Evolutionary conservation across 139 green algal genomes (phyloP).

Genomic region (Haematococcus lacustris): DNA sequence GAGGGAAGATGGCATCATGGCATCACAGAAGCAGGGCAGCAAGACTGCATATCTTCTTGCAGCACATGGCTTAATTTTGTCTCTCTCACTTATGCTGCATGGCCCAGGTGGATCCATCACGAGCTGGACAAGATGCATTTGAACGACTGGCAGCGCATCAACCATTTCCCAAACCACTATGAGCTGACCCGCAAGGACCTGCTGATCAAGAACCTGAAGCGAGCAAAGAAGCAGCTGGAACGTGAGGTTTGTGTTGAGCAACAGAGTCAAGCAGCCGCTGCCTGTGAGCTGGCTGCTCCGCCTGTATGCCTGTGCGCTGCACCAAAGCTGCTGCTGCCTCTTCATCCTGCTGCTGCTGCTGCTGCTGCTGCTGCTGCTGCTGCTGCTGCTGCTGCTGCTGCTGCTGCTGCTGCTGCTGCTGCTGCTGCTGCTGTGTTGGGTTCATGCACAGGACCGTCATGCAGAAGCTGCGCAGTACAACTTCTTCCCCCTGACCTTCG

Average conservation of each 20-base stretch:
- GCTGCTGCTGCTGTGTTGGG: no score
- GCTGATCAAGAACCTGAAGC: conserved; percentile 82
- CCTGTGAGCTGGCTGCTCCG: not conserved
- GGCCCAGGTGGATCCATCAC: conserved; percentile 54
- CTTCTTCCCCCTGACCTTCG: conserved; percentile 67
- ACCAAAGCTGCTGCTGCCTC: no score
- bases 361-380: no score
- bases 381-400: no score
- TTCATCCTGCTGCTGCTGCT: no score
- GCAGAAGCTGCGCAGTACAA: conserved; percentile 46
- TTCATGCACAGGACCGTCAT: conserved; percentile 38
- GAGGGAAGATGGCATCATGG: no score
- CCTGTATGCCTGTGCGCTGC: not conserved
- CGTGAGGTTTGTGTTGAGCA: conserved; percentile 44
- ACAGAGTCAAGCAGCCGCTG: not conserved
- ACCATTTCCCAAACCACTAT: conserved; percentile 85
- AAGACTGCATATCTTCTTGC: no score
- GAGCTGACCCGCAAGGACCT: conserved; percentile 84
- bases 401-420: no score
- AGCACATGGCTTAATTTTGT: no score
- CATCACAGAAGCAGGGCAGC: no score
- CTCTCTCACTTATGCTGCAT: no score
- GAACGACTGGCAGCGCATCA: conserved; percentile 70
- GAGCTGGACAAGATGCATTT: conserved; percentile 56
- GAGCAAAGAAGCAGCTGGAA: conserved; percentile 58